Evolutionary conservation across 305 asterid genomes (phyloP).

Genomic region (Fraxinus latifolia): DNA sequence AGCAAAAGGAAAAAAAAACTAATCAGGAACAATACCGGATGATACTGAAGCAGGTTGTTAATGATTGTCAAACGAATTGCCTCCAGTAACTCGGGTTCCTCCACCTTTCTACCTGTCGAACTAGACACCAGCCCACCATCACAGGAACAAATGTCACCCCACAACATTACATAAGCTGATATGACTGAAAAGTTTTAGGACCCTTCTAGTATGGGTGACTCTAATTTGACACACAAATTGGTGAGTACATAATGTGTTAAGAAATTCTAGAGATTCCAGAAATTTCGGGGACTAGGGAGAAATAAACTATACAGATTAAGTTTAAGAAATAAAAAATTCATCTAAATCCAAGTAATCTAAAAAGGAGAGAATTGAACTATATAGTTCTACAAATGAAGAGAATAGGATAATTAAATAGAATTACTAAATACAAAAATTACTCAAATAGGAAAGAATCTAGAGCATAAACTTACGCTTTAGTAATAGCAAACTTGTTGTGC

Average conservation of each 20-base stretch:
- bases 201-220: neutral
- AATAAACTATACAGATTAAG: neutral
- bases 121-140: slow-evolving; percentile 37
- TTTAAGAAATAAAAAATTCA: neutral
- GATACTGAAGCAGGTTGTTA: slow-evolving; percentile 83
- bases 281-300: neutral
- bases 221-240: neutral
- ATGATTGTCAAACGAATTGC: slow-evolving; percentile 96
- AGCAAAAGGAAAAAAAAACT: neutral
- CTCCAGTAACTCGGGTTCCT: slow-evolving; percentile 94
- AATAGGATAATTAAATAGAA: slow-evolving; percentile 2
- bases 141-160: slow-evolving; percentile 2
- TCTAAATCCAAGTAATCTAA: neutral
- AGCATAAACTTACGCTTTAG: slow-evolving; percentile 63
- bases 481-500: slow-evolving; percentile 88
- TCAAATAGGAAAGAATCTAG: neutral
- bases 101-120: slow-evolving; percentile 81
- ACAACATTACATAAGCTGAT: neutral
- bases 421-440: slow-evolving; percentile 2
- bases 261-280: neutral
- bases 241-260: neutral
- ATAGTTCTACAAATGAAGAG: neutral
- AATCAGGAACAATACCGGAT: slow-evolving; percentile 56
- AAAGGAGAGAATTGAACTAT: neutral
- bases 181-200: neutral